These are phyloP conservation scores for Syzygium aqueum DNA, from an alignment of 345 rosid species.

Conservation along the genomic window DNA sequence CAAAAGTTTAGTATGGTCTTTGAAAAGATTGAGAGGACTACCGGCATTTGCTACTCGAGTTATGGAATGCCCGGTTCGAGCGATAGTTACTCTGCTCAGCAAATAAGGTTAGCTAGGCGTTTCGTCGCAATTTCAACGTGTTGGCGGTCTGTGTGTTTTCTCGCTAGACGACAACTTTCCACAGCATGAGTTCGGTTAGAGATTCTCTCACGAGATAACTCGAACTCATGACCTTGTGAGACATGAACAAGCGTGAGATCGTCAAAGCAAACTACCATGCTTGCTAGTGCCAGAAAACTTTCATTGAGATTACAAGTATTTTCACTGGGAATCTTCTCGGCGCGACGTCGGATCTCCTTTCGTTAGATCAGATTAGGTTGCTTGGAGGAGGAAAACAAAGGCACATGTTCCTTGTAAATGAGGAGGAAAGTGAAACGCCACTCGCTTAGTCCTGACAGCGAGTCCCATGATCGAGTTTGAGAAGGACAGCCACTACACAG, in stretches of 20 bases:
- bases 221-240: neutral
- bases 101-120: neutral
- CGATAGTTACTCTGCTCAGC: accelerated
- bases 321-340: neutral
- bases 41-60: accelerated
- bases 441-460: neutral
- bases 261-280: neutral
- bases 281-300: neutral
- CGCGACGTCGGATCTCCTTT: neutral
- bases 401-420: no score
- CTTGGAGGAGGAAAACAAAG: neutral
- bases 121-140: accelerated
- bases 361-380: neutral
- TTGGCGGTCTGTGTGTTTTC: accelerated
- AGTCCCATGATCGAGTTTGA: neutral
- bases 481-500: neutral
- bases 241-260: accelerated
- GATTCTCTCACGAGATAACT: neutral
- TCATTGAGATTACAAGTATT: neutral
- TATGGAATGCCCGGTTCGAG: neutral
- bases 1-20: neutral
- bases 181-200: accelerated
- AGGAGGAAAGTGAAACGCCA: neutral
- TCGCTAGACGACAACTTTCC: accelerated
- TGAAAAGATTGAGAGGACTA: neutral